Evolutionary conservation across 2,329 filamentous ascomycete genomes (phyloP), one percentile per base, ranked within the genome.

Genomic region (Chalaropsis ovoidea): DNA sequence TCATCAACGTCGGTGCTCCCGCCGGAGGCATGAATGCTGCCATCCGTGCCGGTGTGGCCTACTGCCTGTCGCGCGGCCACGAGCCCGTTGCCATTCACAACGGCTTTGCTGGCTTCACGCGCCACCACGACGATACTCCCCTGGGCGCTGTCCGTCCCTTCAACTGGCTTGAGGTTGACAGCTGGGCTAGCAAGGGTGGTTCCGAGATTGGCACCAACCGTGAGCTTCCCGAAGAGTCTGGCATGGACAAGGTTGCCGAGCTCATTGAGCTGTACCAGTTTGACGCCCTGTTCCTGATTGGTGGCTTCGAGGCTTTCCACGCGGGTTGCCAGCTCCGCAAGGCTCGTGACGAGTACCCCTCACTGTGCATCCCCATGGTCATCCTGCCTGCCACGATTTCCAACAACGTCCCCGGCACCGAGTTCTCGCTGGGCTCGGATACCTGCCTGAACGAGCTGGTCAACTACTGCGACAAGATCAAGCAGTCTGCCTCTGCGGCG

Each of bases 11-110:
- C 27, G 94, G 94, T 72, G 94, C 94, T 13, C 94, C 94, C 7
- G 94, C 94, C 39, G 94, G 94, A 75, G 94, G 94, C 71, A 97
- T 99, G 89, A 99, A 99, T 76, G 92, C 93, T 35, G 94, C 94
- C 52, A 94, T 95, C 22, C 86, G 94, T 70, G 93, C 90, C 39
- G 93, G 90, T 15, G 92, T 96, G 19, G 90, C 91, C 41, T 96
- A 96, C 79, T 97, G 92, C 74, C 76, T 95, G 67, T 88, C 89
- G 56, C 85, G 91, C 67, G 94, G 94, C n/a, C 94, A 99, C 75
- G 90, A 90, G 63, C 89, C 94, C 3, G 76, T 97, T 71, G 93
- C 90, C 19, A 91, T 99, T 65, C 89, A 97, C 78, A 99, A 99
- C 72, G 94, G 94, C 31, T 99, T 99, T 76, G 90, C 94, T 41